Evolutionary conservation across 257 asterid genomes (phyloP), one percentile per base, ranked within the genome.

Genomic region (Rauvolfia tetraphylla): DNA sequence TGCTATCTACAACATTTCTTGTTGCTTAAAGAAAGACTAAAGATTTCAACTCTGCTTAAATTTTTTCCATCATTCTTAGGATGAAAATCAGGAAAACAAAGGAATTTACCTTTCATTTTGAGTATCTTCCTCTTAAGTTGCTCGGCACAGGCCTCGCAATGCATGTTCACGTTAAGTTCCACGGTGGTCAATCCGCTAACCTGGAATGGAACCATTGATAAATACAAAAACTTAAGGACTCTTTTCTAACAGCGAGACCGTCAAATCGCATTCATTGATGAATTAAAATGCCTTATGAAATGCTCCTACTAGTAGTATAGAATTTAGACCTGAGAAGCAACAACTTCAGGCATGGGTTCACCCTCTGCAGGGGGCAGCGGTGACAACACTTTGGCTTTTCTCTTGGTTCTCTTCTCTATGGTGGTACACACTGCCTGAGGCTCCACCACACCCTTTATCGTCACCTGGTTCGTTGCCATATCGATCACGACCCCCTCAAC

Each of bases 71-170:
- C 44, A 41, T 41, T 41, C 49, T 44, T 10, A 9, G 1, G 11
- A 44, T 44, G 14, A 8, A 44, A 44, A 42, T 42, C 48, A 42
- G 8, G 48, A 7, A 4, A 11, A 42, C 6, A 42, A 42, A 44
- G 14, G 4, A 11, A 49, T 9, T 17, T 84, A 91, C 98, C 98
- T 91, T 82, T 93, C 97, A 91, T 90, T 89, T 92, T 86, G 81
- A 93, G 97, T 71, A 93, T 90, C 81, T 87, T 90, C 77, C 84
- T 90, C 88, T 91, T 91, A 72, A 93, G 95, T 77, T 93, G 98
- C 8, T 79, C 80, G 0, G 98, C 96, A 78, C 98, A 93, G 15
- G 98, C 96, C 79, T 86, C 93, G 71, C 98, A 93, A 51, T 93
- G 98, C 97, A 93, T 90, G 85, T 91, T 91, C 22, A 91, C 96